Base-by-base conservation (phyloP, 1,284 basidiomycete species). In the Inonotus hispidus region DNA sequence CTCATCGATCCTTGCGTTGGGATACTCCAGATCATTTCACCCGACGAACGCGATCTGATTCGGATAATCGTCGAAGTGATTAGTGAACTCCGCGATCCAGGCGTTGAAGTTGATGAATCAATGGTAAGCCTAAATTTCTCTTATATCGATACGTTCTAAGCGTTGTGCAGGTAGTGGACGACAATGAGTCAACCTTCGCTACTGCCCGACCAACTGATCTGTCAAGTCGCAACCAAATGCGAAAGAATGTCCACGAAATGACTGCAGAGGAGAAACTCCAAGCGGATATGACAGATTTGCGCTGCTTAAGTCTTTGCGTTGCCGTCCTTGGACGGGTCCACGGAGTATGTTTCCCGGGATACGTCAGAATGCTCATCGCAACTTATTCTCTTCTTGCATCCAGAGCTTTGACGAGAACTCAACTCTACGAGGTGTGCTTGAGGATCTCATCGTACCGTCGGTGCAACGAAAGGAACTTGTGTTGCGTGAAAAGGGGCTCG, bases 51-150 rank as follows among this genome's bases (percentile, higher is more conserved):
- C 10, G 96, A 98, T 71, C 82, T 98, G 55, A 93, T 98, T 71
- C 87, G 93, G 1, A 85, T 99, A 32, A 87, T 98, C 2, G 95
- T 98, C 27, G 96, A 99, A 69, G 87, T 97, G 25, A 87, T 98
- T 1, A 90, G 94, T 56, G 91, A 93, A 64, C 78, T 96, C 11
- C 81, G 93, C 16, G 90, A 92, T 68, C 76, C 77, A n/a, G 81
- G 16, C 13, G 19, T 82, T 3, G 82, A 83, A 3, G 79, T 80
- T n/a, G 76, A 74, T 7, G 69, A 69, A 3, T 66, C 72, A 52
- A 52, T 52, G 38, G 66, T 67, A 5, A 63, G 66, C 46, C 37
- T 38, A 13, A 62, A 23, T 32, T 38, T 55, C 21, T 25, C 57
- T 25, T 1, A 7, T 45, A 10, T 1, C 25, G 8, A 21, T 25